A percentile compares a stretch with the other conserved stretches of the same genome.
phyloP scores from a whole-genome alignment of 768 basidiomycete species.

The Xanthoconium purpureum region DNA sequence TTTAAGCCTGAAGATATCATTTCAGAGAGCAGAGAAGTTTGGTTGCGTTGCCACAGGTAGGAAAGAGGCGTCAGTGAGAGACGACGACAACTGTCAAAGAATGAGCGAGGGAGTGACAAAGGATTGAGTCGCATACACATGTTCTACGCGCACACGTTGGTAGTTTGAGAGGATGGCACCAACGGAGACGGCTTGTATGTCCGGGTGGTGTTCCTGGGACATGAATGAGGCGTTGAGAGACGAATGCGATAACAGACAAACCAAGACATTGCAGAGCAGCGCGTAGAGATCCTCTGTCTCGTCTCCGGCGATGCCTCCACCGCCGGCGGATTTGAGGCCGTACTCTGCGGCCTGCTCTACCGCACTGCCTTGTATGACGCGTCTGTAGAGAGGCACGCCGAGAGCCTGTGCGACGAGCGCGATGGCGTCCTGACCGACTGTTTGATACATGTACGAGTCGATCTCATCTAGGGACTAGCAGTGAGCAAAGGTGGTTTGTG shows the following conservation, averaged over 20 bases:
- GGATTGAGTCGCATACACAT: conserved; percentile 63
- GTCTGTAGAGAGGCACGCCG: conserved; percentile 80
- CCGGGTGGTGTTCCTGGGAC: conserved; percentile 67
- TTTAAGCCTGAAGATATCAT: conserved; percentile 82
- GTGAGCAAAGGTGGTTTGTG: conserved; percentile 2
- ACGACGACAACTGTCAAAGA: conserved; percentile 62
- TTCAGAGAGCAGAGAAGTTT: conserved; percentile 77
- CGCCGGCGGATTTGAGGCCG: conserved; percentile 56
- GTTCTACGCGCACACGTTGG: conserved; percentile 94
- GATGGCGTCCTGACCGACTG: conserved; percentile 95
- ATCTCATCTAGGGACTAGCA: conserved; percentile 74
- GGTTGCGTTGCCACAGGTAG: conserved; percentile 94
- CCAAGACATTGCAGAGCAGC: conserved; percentile 75
- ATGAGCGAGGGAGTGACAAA: neutral
- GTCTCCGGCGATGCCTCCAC: conserved; percentile 67
- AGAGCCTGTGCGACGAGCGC: conserved; percentile 82
- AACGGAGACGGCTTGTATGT: conserved; percentile 83
- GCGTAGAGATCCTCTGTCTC: conserved; percentile 93
- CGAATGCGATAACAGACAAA: conserved; percentile 31
- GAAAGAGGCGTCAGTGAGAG: conserved; percentile 76
- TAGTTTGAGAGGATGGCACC: conserved; percentile 98
- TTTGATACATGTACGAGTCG: conserved; percentile 98
- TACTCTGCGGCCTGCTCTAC: conserved; percentile 84
- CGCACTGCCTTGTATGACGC: conserved; percentile 76
- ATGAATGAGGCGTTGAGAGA: conserved; percentile 1